A percentile compares a stretch with the other conserved stretches of the same genome.
Conservation (phyloP, 352 stramenopile species). For the Pythium pyrilobum region DNA sequence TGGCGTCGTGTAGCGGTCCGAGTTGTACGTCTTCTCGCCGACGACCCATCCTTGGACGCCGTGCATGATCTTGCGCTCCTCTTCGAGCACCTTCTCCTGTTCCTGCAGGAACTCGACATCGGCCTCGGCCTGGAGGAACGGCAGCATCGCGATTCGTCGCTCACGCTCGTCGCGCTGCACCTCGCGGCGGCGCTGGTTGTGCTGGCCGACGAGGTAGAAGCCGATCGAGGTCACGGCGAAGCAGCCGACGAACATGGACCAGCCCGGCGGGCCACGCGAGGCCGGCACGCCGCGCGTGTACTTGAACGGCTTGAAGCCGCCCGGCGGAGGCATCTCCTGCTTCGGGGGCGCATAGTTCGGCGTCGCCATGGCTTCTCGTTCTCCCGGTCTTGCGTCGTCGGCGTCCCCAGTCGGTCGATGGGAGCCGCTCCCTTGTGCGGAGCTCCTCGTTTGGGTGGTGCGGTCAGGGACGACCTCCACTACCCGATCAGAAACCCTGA, state of each 20-base stretch:
- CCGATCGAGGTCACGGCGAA: conserved; percentile 69
- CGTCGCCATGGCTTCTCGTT: conserved; percentile 54
- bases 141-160: conserved; percentile 89
- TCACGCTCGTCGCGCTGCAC: conserved; percentile 86
- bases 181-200: conserved; percentile 68
- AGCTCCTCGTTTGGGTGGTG: conserved; percentile 27
- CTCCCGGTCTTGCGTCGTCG: neutral
- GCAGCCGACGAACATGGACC: conserved; percentile 68
- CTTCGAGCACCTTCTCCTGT: conserved; percentile 84
- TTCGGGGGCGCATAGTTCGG: conserved; percentile 66
- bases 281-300: conserved; percentile 59
- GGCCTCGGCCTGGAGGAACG: conserved; percentile 95
- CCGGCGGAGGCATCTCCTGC: conserved; percentile 81
- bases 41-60: conserved; percentile 90
- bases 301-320: conserved; percentile 69
- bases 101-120: conserved; percentile 88
- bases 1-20: conserved; percentile 71
- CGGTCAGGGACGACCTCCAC: conserved; percentile 9
- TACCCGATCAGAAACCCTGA: conserved; percentile 7
- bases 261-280: conserved; percentile 68
- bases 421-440: neutral
- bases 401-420: neutral
- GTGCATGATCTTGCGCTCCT: conserved; percentile 95
- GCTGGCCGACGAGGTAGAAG: conserved; percentile 72
- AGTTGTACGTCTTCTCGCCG: conserved; percentile 88